Base-by-base conservation (phyloP, 2,329 filamentous ascomycete species). In the Fusarium foetens region DNA sequence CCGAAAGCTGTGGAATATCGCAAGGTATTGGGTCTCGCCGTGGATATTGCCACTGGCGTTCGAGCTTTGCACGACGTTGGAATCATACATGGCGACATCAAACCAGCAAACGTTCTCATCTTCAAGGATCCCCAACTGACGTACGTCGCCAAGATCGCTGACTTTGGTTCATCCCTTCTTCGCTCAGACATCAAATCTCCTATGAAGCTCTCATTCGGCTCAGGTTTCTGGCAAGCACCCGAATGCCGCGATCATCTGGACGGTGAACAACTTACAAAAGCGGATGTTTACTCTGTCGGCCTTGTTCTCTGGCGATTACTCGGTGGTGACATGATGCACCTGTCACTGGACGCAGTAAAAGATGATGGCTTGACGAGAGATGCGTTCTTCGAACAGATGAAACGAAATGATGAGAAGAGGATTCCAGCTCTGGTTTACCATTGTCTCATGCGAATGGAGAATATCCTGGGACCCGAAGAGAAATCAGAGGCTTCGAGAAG, bases 11-110 rank as follows among this genome's bases (percentile, higher is more conserved):
- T 52, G 0, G 49, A 27, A 10, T 52, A 52, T 27, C 23, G 49
- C 5, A 52, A 52, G 19, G 19, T 52, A 5, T 11, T 52, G 19
- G 49, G 49, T 13, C 33, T 52, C 1, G 33, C 33, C 1, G 49
- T 52, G 0, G 49, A 52, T 17, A 52, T 52, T 0, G 33, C 33
- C 0, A 52, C 49, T 5, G 33, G 49, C 1, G 23, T 52, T 4
- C 19, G 33, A 2, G 49, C 49, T 0, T 19, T 52, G 2, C 33
- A 52, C 1, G 33, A 52, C 7, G 6, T 38, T 3, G 23, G 49
- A 2, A 52, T 52, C 13, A 52, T 52, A 4, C 23, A 52, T 5
- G 33, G 49, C 6, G 49, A 52, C 49, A 36, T 52, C 1, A 52
- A 52, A 27, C 49, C 49, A 5, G 49, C 33, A 8, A 52, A 52